A percentile compares a stretch with the other conserved stretches of the same genome.
phyloP scores from a whole-genome alignment of 2,329 filamentous ascomycete species.

The Kalmusia sp. region DNA sequence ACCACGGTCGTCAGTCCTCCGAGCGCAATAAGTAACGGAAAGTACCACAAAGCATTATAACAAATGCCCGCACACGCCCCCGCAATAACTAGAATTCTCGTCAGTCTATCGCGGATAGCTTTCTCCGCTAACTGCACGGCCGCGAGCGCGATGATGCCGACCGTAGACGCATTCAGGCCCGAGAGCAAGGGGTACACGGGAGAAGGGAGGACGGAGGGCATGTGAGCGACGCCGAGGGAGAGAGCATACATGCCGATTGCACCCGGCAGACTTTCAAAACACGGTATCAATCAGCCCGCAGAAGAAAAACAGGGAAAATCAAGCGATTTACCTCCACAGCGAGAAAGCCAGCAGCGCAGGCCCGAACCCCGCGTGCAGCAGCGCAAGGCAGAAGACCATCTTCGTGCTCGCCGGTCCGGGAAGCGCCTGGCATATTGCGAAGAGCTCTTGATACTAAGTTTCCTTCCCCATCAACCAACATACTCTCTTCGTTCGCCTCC shows the following conservation, averaged over 20 bases:
- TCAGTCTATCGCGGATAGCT: conserved; percentile 69
- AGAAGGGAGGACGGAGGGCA: conserved; percentile 64
- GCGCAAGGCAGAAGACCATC: conserved; percentile 71
- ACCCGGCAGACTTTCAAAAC: conserved; percentile 70
- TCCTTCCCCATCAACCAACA: neutral
- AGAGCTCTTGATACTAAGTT: conserved; percentile 71
- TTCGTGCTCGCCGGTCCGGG: conserved; percentile 73
- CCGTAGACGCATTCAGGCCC: conserved; percentile 74
- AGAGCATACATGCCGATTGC: conserved; percentile 74
- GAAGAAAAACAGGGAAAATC: too few species aligned
- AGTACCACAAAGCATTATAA: conserved; percentile 79
- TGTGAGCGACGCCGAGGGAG: conserved; percentile 68
- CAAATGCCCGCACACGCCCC: conserved; percentile 70
- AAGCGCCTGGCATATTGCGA: conserved; percentile 71
- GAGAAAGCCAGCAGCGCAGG: conserved; percentile 65
- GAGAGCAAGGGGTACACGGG: conserved; percentile 74
- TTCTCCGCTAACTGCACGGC: conserved; percentile 73
- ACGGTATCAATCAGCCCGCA: too few species aligned
- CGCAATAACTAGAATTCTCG: conserved; percentile 69
- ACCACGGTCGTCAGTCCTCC: conserved; percentile 61
- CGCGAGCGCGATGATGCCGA: conserved; percentile 74
- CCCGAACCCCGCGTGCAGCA: conserved; percentile 66
- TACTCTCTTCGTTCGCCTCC: neutral
- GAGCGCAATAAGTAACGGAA: conserved; percentile 67
- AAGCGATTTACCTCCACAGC: conserved; percentile 60